A percentile compares a stretch with the other conserved stretches of the same genome.
Evolutionary conservation across 352 stramenopile species (phyloP).

Genomic region (Aphanomyces stellatus): DNA sequence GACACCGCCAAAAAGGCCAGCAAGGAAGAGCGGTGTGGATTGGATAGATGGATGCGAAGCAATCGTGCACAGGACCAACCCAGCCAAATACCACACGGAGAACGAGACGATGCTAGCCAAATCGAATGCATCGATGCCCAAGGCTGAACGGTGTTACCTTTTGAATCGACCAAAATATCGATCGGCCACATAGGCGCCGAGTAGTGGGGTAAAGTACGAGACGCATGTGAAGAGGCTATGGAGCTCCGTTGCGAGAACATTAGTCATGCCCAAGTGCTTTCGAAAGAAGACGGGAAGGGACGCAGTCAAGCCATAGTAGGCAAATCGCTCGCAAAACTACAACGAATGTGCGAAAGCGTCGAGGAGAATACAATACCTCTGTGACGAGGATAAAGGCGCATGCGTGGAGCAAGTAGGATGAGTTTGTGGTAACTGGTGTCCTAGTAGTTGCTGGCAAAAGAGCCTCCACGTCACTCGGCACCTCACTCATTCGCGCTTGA

Average conservation of each 20-base stretch:
- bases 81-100: constrained; percentile 58
- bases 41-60: constrained; percentile 42
- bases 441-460: too few relatives aligned
- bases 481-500: too few relatives aligned
- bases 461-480: too few relatives aligned
- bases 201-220: constrained; percentile 74
- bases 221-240: constrained; percentile 80
- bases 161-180: constrained; percentile 65
- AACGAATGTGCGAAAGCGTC: neutral
- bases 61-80: constrained; percentile 60
- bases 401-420: too few relatives aligned
- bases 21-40: constrained; percentile 62
- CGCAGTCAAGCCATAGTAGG: constrained; percentile 73
- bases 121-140: neutral
- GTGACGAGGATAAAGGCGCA: constrained; percentile 85
- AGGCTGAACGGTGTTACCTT: constrained; percentile 29
- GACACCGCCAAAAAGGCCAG: constrained; percentile 76
- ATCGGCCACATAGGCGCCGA: constrained; percentile 76
- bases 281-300: constrained; percentile 85
- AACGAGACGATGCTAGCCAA: constrained; percentile 54
- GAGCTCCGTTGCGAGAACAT: constrained; percentile 75
- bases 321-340: constrained; percentile 75
- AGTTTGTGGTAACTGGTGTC: too few relatives aligned
- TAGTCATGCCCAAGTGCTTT: constrained; percentile 69
- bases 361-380: constrained; percentile 30